Conservation (phyloP, 2,329 filamentous ascomycete genomes). For the Fusarium sp. region DNA sequence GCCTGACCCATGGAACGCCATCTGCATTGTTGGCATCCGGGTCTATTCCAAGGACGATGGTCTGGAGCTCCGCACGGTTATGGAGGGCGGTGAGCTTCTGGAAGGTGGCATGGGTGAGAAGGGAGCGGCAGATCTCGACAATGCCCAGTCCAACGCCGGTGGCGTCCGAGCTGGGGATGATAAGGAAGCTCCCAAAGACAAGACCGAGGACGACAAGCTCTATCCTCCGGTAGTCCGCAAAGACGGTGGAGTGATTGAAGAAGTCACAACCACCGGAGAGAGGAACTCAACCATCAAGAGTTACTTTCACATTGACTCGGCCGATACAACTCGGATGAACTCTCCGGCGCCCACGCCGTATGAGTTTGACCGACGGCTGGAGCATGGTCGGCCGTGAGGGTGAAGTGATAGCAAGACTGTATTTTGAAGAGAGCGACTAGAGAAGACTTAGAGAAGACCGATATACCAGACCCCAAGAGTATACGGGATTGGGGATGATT, state of each 20-base stretch:
- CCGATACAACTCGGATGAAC: conserved; percentile 42
- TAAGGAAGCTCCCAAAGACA: conserved; percentile 15
- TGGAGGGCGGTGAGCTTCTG: conserved; percentile 62
- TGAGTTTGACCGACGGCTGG: conserved; percentile 44
- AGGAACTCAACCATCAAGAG: conserved; percentile 40
- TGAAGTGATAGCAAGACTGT: conserved; percentile 5
- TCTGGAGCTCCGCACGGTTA: conserved; percentile 62
- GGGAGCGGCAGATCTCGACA: conserved; percentile 63
- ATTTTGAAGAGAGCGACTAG: conserved; percentile 25
- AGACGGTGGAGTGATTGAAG: conserved; percentile 38
- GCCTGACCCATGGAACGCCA: conserved; percentile 67
- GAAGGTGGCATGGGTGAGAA: conserved; percentile 66
- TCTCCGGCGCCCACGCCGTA: conserved; percentile 47
- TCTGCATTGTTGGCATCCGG: conserved; percentile 66
- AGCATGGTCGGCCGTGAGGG: conserved; percentile 21
- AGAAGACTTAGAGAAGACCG: conserved; percentile 9
- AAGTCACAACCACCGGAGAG: conserved; percentile 26
- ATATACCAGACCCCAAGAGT: conserved; percentile 25
- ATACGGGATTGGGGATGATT: conserved; percentile 28
- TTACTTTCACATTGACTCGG: conserved; percentile 44
- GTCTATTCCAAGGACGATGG: conserved; percentile 67
- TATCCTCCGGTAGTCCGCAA: conserved; percentile 43
- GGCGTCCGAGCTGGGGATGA: conserved; percentile 51
- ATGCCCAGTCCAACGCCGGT: conserved; percentile 63
- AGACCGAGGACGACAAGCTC: conserved; percentile 13